Evolutionary conservation across 2,329 filamentous ascomycete genomes (phyloP), one percentile per base, ranked within the genome.

Genomic region (Tolypocladium paradoxum): DNA sequence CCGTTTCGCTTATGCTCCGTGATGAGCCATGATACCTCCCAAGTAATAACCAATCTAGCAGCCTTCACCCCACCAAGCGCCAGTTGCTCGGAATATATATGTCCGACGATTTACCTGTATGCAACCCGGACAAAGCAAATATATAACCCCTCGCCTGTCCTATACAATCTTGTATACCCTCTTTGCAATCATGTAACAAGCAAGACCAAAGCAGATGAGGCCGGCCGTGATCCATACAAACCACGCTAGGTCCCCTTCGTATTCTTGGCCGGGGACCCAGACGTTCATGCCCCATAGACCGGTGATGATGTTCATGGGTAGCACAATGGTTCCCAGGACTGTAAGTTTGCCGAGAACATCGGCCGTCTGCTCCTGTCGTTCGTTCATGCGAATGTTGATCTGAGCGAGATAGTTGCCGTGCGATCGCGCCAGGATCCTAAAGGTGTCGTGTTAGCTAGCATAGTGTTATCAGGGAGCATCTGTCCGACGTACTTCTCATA

Each of bases 231-330:
- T 83, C 53, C 76, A 82, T 66, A 77, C 82, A 67, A 91, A 93
- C 88, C 88, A 93, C 27, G 73, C 75, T 50, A 92, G 71, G 62
- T 87, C 87, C 18, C 77, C 78, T 58, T 95, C 90, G 55, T 84
- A 74, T 47, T 92, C 86, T 68, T 97, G 92, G 2, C 93, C 93
- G 0, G 93, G 93, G 0, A 99, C 93, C 76, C 89, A 90, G 36
- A 92, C 88, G 76, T 99, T 99, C 92, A 97, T 97, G 50, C 92
- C 93, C 91, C 92, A 99, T 63, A 97, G 83, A 60, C 93, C 93
- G 2, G 93, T 97, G 63, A 99, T 92, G 66, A 99, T 95, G 68
- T 99, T 99, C 91, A 99, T 96, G 12, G 93, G 93, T 53, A 99
- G 75, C 3, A 99, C 92, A 60, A 99, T 97, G 6, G 93, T 99